A percentile compares a stretch with the other conserved stretches of the same genome.
These are phyloP conservation scores for Cladosporium austrohemisphaericum DNA, from an alignment of 2,329 filamentous ascomycete genomes.

Conservation along the genomic window DNA sequence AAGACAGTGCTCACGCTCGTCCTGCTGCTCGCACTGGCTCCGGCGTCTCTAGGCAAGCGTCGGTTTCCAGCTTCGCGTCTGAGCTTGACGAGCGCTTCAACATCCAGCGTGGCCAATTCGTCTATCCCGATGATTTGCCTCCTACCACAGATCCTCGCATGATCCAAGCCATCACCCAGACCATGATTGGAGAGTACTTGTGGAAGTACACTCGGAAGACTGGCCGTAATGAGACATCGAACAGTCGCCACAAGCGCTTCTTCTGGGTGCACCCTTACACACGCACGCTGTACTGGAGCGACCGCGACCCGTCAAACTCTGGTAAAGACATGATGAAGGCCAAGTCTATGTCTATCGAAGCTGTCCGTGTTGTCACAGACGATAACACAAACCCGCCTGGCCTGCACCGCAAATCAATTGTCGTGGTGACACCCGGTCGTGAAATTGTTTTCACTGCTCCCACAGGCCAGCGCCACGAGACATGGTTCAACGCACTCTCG, in stretches of 20 bases:
- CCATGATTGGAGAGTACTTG: constrained; percentile 97
- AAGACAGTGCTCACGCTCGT: constrained; percentile 56
- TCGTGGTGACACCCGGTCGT: constrained; percentile 84
- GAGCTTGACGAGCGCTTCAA: constrained; percentile 92
- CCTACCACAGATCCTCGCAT: constrained; percentile 83
- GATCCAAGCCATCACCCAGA: constrained; percentile 98
- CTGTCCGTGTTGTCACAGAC: constrained; percentile 85
- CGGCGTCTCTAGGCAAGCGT: constrained; percentile 61
- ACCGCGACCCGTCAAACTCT: constrained; percentile 75
- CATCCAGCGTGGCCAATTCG: constrained; percentile 54
- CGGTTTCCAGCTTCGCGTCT: constrained; percentile 90
- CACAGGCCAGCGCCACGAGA: constrained; percentile 92
- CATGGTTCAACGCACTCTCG: constrained; percentile 95
- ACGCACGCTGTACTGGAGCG: constrained; percentile 93
- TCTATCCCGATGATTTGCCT: constrained; percentile 59
- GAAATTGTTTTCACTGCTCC: constrained; percentile 91
- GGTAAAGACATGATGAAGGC: constrained; percentile 72
- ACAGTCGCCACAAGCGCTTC: constrained; percentile 86
- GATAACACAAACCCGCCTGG: constrained; percentile 95
- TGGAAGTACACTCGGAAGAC: constrained; percentile 99
- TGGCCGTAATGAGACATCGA: constrained; percentile 82
- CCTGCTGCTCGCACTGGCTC: constrained; percentile 41
- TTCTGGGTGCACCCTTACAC: constrained; percentile 99
- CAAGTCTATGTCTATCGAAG: constrained; percentile 93
- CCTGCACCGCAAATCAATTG: constrained; percentile 86